Evolutionary conservation across 805 yeast genomes (phyloP), one percentile per base, ranked within the genome.

Genomic region (Zygoascus biomembranicola): DNA sequence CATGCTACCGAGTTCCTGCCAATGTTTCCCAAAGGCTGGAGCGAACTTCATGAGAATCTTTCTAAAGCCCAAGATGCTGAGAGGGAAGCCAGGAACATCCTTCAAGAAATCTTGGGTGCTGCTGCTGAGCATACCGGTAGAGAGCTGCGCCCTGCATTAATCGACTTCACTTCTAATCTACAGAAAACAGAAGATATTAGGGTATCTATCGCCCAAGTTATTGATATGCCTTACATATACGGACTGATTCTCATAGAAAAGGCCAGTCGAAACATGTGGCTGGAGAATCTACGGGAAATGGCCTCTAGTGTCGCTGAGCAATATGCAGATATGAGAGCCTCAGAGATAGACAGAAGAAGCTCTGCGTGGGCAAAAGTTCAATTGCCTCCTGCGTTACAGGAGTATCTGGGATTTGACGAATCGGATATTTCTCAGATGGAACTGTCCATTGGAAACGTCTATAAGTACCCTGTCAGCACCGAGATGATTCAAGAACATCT

Each of bases 341-440:
- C 75, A 56, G 96, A 85, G 66, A 67, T 69, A 49, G 68, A 69
- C 52, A 74, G 73, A 52, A 75, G 69, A 72, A 8, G 74, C 76
- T 39, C 89, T 96, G 96, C 57, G 75, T 4, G 72, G 75, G 51
- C 83, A 31, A 19, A 85, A 61, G 79, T 85, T 1, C 59, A 32
- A 26, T 14, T 31, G 8, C 47, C 53, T 13, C 44, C 39, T 11
- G 23, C 32, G 28, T 32, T 32, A 20, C 39, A 52, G 14, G 47
- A 35, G 2, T 11, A 19, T 9, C 49, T 50, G 13, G 46, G 16
- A 2, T 48, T 52, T 31, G 55, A 46, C 26, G 45, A 41, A 18
- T 23, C 19, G 9, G 47, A 32, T 5, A 23, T 44, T 1, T 47
- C 61, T n/a, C 59, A 51, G 11, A 56, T 62, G 16, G 64, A 63